Evolutionary conservation across 805 yeast species (phyloP).

Genomic region (Brettanomyces custersianus): DNA sequence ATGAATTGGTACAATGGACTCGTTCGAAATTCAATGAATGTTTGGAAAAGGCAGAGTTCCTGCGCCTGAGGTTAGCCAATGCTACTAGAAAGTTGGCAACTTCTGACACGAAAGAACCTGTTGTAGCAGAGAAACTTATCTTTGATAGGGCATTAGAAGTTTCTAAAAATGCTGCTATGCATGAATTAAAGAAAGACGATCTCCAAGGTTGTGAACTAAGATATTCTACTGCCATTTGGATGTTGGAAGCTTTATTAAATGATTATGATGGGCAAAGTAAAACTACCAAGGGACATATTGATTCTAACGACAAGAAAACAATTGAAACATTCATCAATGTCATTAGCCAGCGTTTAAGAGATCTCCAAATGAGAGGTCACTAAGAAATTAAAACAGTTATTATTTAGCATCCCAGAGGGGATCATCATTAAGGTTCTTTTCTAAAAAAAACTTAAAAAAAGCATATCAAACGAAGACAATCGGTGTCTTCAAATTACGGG

Average conservation of each 20-base stretch:
- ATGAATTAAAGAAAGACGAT: conserved; percentile 71
- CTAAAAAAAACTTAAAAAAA: no score
- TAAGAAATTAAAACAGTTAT: no score
- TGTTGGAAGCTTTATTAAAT: conserved; percentile 72
- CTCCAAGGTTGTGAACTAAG: conserved; percentile 74
- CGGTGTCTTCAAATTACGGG: no score
- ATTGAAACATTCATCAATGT: conserved; percentile 77
- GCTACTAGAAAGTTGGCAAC: conserved; percentile 28
- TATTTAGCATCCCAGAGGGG: no score
- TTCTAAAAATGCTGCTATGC: conserved; percentile 83
- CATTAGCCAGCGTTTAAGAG: conserved; percentile 71
- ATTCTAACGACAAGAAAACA: conserved; percentile 62
- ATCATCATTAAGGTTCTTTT: no score
- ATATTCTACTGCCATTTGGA: conserved; percentile 90
- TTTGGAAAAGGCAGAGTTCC: conserved; percentile 78
- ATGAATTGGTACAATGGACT: conserved; percentile 82
- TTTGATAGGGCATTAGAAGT: conserved; percentile 93
- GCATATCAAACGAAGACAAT: no score
- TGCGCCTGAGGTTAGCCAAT: conserved; percentile 48
- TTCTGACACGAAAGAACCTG: conserved; percentile 8
- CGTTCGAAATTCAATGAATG: conserved; percentile 83
- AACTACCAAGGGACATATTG: conserved; percentile 39
- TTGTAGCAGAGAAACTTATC: conserved; percentile 70
- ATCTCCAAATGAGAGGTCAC: conserved; percentile 57
- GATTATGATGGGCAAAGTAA: conserved; percentile 10